Conservation (phyloP, 2,329 filamentous ascomycete species). For the Pestalotiopsis sp. region DNA sequence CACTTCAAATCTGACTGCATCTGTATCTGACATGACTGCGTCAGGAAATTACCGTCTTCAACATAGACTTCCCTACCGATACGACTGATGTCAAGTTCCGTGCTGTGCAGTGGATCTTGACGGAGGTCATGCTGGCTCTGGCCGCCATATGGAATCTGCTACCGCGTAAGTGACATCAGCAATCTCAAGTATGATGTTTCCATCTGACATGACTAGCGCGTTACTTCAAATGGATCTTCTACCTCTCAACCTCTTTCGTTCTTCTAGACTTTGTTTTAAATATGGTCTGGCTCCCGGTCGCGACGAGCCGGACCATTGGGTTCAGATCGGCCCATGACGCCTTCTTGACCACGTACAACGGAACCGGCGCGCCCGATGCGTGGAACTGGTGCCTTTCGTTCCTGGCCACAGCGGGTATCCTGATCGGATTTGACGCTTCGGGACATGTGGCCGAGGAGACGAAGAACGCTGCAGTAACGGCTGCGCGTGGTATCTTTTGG, state of each 20-base stretch:
- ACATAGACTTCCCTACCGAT: constrained; percentile 57
- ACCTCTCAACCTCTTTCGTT: constrained; percentile 51
- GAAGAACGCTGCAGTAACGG: constrained; percentile 57
- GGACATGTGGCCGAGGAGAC: constrained; percentile 66
- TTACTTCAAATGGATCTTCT: constrained; percentile 53
- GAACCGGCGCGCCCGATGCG: constrained; percentile 54
- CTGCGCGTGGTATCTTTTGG: constrained; percentile 63
- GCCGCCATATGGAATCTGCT: constrained; percentile 52
- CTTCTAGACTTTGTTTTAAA: constrained; percentile 62
- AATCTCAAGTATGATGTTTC: constrained; percentile 18
- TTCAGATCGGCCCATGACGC: constrained; percentile 62
- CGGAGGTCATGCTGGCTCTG: constrained; percentile 53
- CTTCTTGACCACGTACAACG: constrained; percentile 64
- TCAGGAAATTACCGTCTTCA: constrained; percentile 60
- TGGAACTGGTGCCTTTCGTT: constrained; percentile 69
- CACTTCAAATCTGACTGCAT: not conserved
- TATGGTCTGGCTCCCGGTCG: constrained; percentile 64
- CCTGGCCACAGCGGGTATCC: constrained; percentile 60
- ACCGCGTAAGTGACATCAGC: constrained; percentile 43
- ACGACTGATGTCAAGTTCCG: constrained; percentile 57
- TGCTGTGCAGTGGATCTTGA: constrained; percentile 63
- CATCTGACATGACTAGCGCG: constrained; percentile 32
- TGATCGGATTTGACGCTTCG: constrained; percentile 64
- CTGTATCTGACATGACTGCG: not conserved
- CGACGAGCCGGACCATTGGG: constrained; percentile 55